Evolutionary conservation across 345 rosid genomes (phyloP), one percentile per base, ranked within the genome.

Genomic region (Turnera subulata): DNA sequence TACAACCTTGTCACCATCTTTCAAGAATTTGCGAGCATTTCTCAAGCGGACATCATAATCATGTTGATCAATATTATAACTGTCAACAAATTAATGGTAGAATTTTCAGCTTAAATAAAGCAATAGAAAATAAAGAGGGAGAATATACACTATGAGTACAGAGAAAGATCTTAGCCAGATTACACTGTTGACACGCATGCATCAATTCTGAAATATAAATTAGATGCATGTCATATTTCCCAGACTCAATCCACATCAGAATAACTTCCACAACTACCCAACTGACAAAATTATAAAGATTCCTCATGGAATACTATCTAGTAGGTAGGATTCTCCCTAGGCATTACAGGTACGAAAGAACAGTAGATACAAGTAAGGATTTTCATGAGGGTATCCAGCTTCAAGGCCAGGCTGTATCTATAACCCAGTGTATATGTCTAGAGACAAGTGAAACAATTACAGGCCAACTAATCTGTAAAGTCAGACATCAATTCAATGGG

Each of bases 31-130:
- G 57, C 62, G 75, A 17, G 99, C 97, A 56, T 94, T 87, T 76
- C 66, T 89, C 75, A 93, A 56, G 52, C 94, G 96, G 29, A 89
- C 99, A 11, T 80, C 61, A 62, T 86, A 89, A 74, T 93, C 97
- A 81, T 89, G 99, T 55, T 86, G 84, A 71, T 93, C 97, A 66
- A 89, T 93, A 75, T 87, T 93, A 69, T 82, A 84, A 70, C 96
- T 91, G 88, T 59, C 15, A 46, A 63, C 21, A 53, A 66, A 61
- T 58, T 51, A 69, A 65, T 25, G 10, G 18, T 13, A 20, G 0
- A 21, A 17, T 10, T 20, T 24, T 45, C 18, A 1, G 2, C 6
- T 53, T 45, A 45, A 50, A n/a, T 26, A 42, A 29, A 8, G 35
- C 35, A 29, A 29, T 29, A 3, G 5, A 29, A 29, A 29, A 8